Percentiles rank a stretch among this genome's conserved stretches.
Conservation (phyloP, 305 asterid species). For the Stenogyne calaminthoides region DNA sequence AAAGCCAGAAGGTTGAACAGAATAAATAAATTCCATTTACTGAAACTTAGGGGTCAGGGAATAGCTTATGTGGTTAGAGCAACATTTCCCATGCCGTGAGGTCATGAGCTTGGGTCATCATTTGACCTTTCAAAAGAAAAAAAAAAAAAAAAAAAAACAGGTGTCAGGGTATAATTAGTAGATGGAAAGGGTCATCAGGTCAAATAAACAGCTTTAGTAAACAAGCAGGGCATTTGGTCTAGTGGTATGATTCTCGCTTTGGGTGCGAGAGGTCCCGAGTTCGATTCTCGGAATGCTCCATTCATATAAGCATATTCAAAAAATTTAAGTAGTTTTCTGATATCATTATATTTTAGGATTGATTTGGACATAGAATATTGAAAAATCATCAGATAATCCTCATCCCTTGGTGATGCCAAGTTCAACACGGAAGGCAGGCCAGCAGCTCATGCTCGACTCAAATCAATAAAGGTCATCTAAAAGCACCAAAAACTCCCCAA, state of each 20-base stretch:
- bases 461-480: not conserved
- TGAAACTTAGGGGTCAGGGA: too few relatives aligned
- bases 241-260: slow-evolving; percentile 53
- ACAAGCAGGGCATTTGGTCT: slow-evolving; percentile 15
- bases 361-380: not conserved
- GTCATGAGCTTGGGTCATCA: too few relatives aligned
- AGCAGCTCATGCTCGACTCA: not conserved
- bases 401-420: not conserved
- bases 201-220: not conserved
- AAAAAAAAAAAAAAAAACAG: too few relatives aligned
- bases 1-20: too few relatives aligned
- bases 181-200: not conserved
- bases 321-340: not conserved
- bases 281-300: slow-evolving; percentile 35
- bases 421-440: not conserved
- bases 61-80: too few relatives aligned
- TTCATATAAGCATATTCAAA: not conserved
- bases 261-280: slow-evolving; percentile 78
- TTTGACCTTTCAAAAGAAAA: too few relatives aligned
- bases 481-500: not conserved
- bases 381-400: not conserved
- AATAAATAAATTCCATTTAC: too few relatives aligned
- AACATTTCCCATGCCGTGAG: too few relatives aligned
- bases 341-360: not conserved
- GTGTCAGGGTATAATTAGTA: not conserved